Evolutionary conservation across 768 basidiomycete species (phyloP).

Genomic region (Baorangia bicolor): DNA sequence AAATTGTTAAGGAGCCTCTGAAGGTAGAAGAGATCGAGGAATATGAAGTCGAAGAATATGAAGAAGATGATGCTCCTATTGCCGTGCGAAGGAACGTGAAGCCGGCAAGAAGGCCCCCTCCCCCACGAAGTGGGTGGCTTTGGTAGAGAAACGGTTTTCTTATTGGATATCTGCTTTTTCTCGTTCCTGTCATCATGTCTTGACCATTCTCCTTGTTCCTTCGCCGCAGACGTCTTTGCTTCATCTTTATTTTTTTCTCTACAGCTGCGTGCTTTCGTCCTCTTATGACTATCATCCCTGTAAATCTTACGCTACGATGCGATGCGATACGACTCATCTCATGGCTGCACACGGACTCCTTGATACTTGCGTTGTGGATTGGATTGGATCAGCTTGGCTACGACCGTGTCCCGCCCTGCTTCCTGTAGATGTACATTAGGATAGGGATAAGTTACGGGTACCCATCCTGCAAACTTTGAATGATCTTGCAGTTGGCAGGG

Average conservation of each 20-base stretch:
- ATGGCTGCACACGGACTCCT: slow-evolving; percentile 21
- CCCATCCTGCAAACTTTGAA: neutral
- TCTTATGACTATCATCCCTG: slow-evolving; percentile 9
- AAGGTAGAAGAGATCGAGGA: slow-evolving; percentile 38
- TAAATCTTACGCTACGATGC: slow-evolving; percentile 17
- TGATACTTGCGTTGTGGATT: slow-evolving; percentile 14
- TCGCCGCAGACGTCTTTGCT: slow-evolving; percentile 21
- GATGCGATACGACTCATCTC: slow-evolving; percentile 29
- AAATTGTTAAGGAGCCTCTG: slow-evolving; percentile 38
- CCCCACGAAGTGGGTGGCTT: slow-evolving; percentile 52
- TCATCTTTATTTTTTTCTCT: slow-evolving; percentile 15
- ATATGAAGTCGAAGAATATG: slow-evolving; percentile 41
- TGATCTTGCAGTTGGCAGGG: no score
- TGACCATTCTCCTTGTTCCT: slow-evolving; percentile 26
- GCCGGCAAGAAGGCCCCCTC: slow-evolving; percentile 48
- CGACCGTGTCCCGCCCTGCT: neutral
- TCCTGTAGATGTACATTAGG: slow-evolving; percentile 14
- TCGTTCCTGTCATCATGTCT: slow-evolving; percentile 19
- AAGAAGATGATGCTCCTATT: slow-evolving; percentile 43
- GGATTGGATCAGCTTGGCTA: slow-evolving; percentile 1
- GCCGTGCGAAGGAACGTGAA: slow-evolving; percentile 42
- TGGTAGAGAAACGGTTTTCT: slow-evolving; percentile 41
- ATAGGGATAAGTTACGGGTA: neutral
- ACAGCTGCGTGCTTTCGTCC: slow-evolving; percentile 7
- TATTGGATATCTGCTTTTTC: slow-evolving; percentile 38